These are phyloP conservation scores for Penicillium janthinellum DNA, from an alignment of 2,329 filamentous ascomycete genomes.

Conservation along the genomic window DNA sequence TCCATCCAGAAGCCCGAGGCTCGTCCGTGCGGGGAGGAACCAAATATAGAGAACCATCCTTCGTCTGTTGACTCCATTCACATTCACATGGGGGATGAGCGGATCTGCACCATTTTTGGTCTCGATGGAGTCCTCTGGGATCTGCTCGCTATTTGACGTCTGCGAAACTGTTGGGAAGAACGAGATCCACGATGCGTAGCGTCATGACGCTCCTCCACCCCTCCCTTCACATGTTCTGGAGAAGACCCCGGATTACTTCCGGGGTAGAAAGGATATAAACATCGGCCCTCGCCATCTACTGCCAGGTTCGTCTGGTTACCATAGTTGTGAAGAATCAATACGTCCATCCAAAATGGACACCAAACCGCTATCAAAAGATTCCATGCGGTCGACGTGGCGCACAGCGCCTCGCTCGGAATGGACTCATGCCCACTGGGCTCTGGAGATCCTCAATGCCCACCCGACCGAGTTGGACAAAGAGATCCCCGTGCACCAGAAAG, in stretches of 20 bases:
- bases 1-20: slow-evolving; percentile 4
- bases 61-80: background rate
- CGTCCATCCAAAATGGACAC: slow-evolving; percentile 23
- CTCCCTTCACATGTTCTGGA: slow-evolving; percentile 16
- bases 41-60: background rate
- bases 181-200: slow-evolving; percentile 16
- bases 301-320: background rate
- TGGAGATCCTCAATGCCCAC: slow-evolving; percentile 31
- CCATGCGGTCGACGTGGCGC: slow-evolving; percentile 37
- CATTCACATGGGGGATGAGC: slow-evolving; percentile 18
- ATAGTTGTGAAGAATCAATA: background rate
- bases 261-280: slow-evolving; percentile 21
- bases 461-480: slow-evolving; percentile 28
- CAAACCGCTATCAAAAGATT: slow-evolving; percentile 31
- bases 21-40: slow-evolving; percentile 1
- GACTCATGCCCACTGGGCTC: slow-evolving; percentile 28
- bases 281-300: background rate
- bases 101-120: slow-evolving; percentile 13
- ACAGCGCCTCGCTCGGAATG: slow-evolving; percentile 28
- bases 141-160: slow-evolving; percentile 10
- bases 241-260: background rate
- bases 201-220: slow-evolving; percentile 4
- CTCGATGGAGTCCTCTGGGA: background rate
- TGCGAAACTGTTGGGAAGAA: slow-evolving; percentile 20
- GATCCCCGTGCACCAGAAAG: slow-evolving; percentile 45